phyloP scores from a whole-genome alignment of 441 rosid genomes.

The Macaranga tanarius region DNA sequence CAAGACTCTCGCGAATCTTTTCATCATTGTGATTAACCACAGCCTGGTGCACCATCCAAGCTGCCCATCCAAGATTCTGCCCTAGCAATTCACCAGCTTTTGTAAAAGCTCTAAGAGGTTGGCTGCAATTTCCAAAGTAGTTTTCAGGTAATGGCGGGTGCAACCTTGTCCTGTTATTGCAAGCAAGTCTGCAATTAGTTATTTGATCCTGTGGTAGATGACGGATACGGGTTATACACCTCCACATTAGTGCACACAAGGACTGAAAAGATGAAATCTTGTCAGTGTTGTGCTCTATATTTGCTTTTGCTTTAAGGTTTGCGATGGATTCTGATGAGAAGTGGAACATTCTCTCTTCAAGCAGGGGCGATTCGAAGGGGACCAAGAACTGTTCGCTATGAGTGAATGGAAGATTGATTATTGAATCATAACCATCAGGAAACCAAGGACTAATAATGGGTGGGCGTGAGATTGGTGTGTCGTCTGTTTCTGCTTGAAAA shows the following conservation, averaged over 20 bases:
- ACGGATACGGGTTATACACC: slow-evolving; percentile 48
- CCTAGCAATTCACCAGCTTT: slow-evolving; percentile 53
- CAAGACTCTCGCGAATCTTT: slow-evolving; percentile 32
- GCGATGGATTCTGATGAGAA: slow-evolving; percentile 54
- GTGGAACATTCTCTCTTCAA: slow-evolving; percentile 57
- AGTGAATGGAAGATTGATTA: slow-evolving; percentile 46
- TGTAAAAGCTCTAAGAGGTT: slow-evolving; percentile 31
- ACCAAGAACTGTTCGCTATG: slow-evolving; percentile 43
- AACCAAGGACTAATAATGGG: slow-evolving; percentile 52
- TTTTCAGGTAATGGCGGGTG: slow-evolving; percentile 39
- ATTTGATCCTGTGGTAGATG: slow-evolving; percentile 31
- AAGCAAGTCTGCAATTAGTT: slow-evolving; percentile 54
- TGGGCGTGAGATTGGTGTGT: slow-evolving; percentile 35
- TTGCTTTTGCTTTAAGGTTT: slow-evolving; percentile 50
- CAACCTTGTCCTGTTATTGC: slow-evolving; percentile 50
- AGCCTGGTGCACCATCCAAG: slow-evolving; percentile 49
- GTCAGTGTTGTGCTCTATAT: slow-evolving; percentile 37
- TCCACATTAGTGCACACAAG: slow-evolving; percentile 60
- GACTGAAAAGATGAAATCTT: slow-evolving; percentile 71
- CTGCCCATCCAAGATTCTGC: slow-evolving; percentile 61
- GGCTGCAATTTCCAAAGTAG: slow-evolving; percentile 64
- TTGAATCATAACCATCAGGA: slow-evolving; percentile 44
- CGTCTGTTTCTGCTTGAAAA: slow-evolving; percentile 36
- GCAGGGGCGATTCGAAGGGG: slow-evolving; percentile 42
- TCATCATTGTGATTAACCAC: slow-evolving; percentile 45